phyloP scores from a whole-genome alignment of 331 rosid genomes.

The Telfairia occidentalis region DNA sequence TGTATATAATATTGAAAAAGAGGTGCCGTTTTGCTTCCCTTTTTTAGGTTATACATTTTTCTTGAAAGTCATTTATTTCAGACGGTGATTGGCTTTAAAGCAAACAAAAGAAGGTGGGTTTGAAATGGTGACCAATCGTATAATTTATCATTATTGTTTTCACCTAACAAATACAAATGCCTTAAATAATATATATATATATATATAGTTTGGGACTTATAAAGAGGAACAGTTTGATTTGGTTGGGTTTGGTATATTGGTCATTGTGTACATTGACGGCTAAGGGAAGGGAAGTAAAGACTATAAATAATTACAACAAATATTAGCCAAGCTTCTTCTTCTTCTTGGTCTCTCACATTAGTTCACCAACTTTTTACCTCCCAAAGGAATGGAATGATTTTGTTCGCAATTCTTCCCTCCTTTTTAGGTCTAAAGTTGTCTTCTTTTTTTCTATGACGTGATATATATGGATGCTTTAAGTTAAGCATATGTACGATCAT shows the following conservation, averaged over 20 bases:
- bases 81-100: background rate
- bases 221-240: background rate
- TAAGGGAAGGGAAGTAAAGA: background rate
- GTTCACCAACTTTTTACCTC: too few species aligned
- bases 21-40: background rate
- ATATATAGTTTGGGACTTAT: too few species aligned
- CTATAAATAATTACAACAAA: background rate
- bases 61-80: background rate
- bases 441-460: too few species aligned
- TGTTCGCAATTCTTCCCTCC: too few species aligned
- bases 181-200: too few species aligned
- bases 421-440: too few species aligned
- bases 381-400: too few species aligned
- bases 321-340: too few species aligned
- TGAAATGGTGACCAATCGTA: background rate
- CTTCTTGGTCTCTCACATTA: too few species aligned
- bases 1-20: background rate
- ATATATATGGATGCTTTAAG: too few species aligned
- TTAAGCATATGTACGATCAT: too few species aligned
- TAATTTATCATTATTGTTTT: background rate
- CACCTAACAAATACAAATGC: background rate
- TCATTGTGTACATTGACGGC: background rate
- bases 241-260: background rate
- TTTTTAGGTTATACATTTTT: background rate
- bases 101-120: background rate